Percentiles rank a stretch among this genome's conserved stretches.
These are phyloP conservation scores for Cryptosporidium sp. DNA, from an alignment of 169 alveolate species.

Conservation along the genomic window DNA sequence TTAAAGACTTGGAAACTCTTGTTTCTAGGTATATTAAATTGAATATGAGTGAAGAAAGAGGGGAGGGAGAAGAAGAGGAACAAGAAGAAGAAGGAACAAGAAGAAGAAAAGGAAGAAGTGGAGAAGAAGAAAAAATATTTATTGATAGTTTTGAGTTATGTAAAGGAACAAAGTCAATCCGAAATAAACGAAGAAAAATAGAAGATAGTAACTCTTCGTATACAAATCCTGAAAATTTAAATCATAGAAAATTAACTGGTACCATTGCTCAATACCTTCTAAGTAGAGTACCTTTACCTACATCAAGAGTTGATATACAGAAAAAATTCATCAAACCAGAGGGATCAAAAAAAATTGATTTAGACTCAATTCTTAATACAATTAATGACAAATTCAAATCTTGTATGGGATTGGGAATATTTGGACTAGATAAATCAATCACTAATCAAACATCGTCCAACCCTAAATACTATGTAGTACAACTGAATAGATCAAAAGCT, in stretches of 20 bases:
- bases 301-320: conserved; percentile 53
- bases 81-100: too few relatives aligned
- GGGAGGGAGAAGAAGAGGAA: background rate
- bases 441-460: background rate
- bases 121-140: background rate
- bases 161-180: background rate
- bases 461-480: conserved; percentile 65
- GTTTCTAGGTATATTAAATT: background rate
- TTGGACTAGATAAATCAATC: conserved; percentile 18
- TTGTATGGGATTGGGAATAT: conserved; percentile 48
- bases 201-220: background rate
- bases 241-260: conserved; percentile 1
- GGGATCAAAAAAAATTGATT: conserved; percentile 22
- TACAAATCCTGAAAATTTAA: background rate
- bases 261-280: conserved; percentile 48
- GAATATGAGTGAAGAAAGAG: background rate
- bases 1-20: conserved; percentile 4
- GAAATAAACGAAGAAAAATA: conserved; percentile 8
- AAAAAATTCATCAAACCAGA: conserved; percentile 28
- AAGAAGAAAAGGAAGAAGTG: too few relatives aligned
- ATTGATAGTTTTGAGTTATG: conserved; percentile 5
- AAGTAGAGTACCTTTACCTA: conserved; percentile 67
- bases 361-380: conserved; percentile 23
- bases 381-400: conserved; percentile 43
- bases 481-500: conserved; percentile 25